Base-by-base conservation (phyloP, 2,329 filamentous ascomycete species). In the Colletotrichum aenigma region DNA sequence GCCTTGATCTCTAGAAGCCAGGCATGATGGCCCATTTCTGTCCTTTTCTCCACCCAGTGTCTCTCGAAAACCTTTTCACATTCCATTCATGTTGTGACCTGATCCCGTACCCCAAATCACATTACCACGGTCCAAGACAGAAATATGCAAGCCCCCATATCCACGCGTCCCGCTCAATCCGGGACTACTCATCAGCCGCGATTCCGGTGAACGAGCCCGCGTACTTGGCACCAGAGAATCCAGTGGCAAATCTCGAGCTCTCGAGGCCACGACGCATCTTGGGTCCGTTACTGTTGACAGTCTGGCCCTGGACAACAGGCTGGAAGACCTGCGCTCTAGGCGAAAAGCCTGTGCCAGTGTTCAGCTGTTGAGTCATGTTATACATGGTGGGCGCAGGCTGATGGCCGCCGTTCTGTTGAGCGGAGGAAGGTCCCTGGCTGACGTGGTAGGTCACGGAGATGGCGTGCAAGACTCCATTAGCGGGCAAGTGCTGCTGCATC, bases 391-490 rank as follows among this genome's bases (percentile, higher is more conserved):
- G 58, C 36, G 28, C 7, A 36, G 18, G 28, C 21, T 34, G 9
- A 15, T 73, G 65, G n/a, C 34, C 36, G 7, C 21, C 24, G 15
- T 52, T 30, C 9, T 21, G 16, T 15, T n/a, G 21, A 7, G 13
- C 34, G 2, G 56, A 15, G 3, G 43, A n/a, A 16, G 30, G 28
- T 8, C 16, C 26, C 4, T 65, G 18, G 28, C 65, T 75, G 26
- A 76, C 52, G 48, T 76, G 74, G 21, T 73, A 76, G 18, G 74
- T 76, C n/a, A 76, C 32, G 32, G 56, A 74, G 13, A 76, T 21
- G 6, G 74, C 65, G 24, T 64, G 56, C 15, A 76, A 18, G 3
- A 65, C 18, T 6, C 65, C 64, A 8, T 30, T 28, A 7, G 43
- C 43, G 43, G 43, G 43, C n/a, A 52, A 4, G 6, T 52, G 43